Evolutionary conservation across 768 basidiomycete species (phyloP).

Genomic region (Leucocoprinus sp.): DNA sequence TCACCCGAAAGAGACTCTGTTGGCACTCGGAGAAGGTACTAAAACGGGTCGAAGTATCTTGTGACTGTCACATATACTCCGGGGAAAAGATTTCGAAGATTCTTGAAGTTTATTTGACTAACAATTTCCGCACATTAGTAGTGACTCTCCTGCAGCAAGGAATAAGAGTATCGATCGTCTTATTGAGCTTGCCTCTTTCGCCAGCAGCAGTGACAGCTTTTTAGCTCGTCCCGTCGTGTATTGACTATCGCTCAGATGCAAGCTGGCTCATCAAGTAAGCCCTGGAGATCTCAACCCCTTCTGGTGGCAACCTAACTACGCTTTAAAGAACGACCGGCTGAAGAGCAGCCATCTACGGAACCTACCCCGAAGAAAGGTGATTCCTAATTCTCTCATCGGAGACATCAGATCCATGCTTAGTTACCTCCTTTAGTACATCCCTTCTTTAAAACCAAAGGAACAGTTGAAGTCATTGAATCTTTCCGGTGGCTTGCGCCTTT

Average conservation of each 20-base stretch:
- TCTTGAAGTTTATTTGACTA: too few relatives aligned
- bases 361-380: conserved; percentile 9
- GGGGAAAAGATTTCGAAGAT: too few relatives aligned
- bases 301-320: neutral
- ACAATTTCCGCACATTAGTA: too few relatives aligned
- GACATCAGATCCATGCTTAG: neutral
- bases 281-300: neutral
- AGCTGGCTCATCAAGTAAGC: neutral
- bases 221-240: too few relatives aligned
- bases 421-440: conserved; percentile 25
- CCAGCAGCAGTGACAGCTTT: too few relatives aligned
- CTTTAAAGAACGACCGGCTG: conserved; percentile 1
- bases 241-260: neutral
- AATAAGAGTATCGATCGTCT: too few relatives aligned
- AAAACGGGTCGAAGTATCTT: too few relatives aligned
- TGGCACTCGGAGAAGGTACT: too few relatives aligned
- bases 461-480: conserved; percentile 7
- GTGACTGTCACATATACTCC: too few relatives aligned
- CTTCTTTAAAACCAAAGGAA: conserved; percentile 22
- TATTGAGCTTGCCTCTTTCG: too few relatives aligned
- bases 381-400: neutral
- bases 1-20: too few relatives aligned
- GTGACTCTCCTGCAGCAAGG: too few relatives aligned
- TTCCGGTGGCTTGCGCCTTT: conserved; percentile 36
- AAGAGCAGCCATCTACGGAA: conserved; percentile 2